Base-by-base conservation (phyloP, 805 yeast species). In the Wickerhamiella slavikovae region DNA sequence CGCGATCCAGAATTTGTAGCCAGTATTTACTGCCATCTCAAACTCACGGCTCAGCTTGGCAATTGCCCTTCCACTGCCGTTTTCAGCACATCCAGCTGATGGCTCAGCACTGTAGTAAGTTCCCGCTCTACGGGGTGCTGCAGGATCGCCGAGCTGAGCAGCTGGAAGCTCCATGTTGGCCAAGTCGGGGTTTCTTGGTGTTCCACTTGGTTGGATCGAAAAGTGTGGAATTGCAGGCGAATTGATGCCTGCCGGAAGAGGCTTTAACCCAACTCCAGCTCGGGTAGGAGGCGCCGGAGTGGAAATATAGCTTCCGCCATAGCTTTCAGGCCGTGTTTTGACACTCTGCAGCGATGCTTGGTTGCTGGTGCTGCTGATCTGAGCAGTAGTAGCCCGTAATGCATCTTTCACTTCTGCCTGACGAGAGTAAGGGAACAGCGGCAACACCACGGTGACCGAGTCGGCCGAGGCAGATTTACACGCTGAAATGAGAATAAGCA, bases 351-450 rank as follows among this genome's bases (percentile, higher is more conserved):
- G 9, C 6, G 21, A 18, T 6, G 9, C 10, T 6, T 18, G 21
- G 21, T 18, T 18, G 10, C 9, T 7, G 10, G 21, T 10, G 10
- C 9, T 7, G 9, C 10, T 10, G 8, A 14, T 17, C n/a, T n/a
- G 9, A 11, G 17, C 17, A 11, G 22, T 4, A 20, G 25, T 8
- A 5, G 24, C 29, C 23, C 25, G 34, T 10, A 30, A 16, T 2
- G 77, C 69, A 45, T 75, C 76, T 19, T 93, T 93, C 22, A 79
- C 69, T 51, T 85, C 96, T 3, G 94, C 92, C 52, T 89, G 99
- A 45, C 99, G 65, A 3, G 93, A 77, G 49, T 89, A 89, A 17
- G 96, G 94, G 52, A 89, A 89, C 36, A 82, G 61, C 3, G 99
- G 98, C 51, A 78, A 59, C 18, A 82, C 93, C 0, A 85, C 93